Base-by-base conservation (phyloP, 352 stramenopile genomes). In the Pythium biforme region DNA sequence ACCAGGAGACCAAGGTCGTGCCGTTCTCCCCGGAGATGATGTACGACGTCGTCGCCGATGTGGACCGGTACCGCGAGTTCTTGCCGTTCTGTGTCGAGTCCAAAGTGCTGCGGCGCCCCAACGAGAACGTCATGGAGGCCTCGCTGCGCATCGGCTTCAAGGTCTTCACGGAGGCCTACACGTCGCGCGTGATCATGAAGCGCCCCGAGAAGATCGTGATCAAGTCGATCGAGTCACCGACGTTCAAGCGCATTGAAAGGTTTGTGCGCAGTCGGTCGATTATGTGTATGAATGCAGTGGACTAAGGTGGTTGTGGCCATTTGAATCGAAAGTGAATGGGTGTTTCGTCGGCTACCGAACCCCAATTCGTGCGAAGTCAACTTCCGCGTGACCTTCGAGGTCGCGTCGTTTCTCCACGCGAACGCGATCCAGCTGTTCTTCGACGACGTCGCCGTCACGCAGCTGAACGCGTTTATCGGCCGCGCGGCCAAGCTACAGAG, bases 161-260 rank as follows among this genome's bases (percentile, higher is more conserved):
- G 25, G 77, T 94, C 47, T 94, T 94, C 55, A 91, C 85, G 27
- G 85, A 94, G 66, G 80, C 85, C 17, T 94, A 94, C 66, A 91
- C 81, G 27, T 94, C 85, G 31, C 77, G 83, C 43, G 83, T 90
- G 33, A 76, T 89, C 63, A 92, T 92, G 80, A 86, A 90, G 53
- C 62, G 78, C 70, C 85, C 85, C 7, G 73, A 85, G 52, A 90
- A 90, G 51, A 82, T 94, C 55, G 74, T 74, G 45, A 79, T 79
- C 57, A 89, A 87, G 55, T 80, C 85, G 17, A 90, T 94, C 40
- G 79, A 94, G 43, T 94, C 85, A 26, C 85, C 85, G 11, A 94
- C 83, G 29, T 94, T 94, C 62, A 94, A 94, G 69, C 81, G 81
- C 49, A 92, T 94, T 62, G 85, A 94, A 41, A 94, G 82, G 84